Evolutionary conservation across 805 yeast genomes (phyloP), one percentile per base, ranked within the genome.

Genomic region (Wickerhamiella domercqiae): DNA sequence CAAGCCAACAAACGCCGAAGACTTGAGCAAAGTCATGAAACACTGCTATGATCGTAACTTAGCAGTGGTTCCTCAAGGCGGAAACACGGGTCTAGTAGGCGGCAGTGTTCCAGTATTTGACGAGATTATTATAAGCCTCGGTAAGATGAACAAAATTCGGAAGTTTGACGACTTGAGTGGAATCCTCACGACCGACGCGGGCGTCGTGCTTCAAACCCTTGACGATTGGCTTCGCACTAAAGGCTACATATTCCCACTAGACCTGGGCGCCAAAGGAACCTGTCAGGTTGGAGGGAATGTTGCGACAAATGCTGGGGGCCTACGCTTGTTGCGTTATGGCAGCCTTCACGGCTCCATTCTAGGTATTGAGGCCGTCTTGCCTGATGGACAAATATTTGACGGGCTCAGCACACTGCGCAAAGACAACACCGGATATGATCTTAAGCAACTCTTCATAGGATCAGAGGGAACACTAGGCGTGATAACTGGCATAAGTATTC

Each of bases 241-340:
- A n/a, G 94, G 90, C 2, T 78, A 78, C 60, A 81, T 86, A 37
- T 86, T 84, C 68, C 96, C 96, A 14, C 64, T 86, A 34, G 96
- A 86, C 53, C 62, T 86, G 43, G 96, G 96, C 40, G 95, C 96
- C 20, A 86, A 86, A 60, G 96, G 96, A 17, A 82, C 94, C 5
- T 86, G 96, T 57, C 93, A 81, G 48, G 76, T 86, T 42, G 96
- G 96, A 48, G 96, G 96, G 47, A 79, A 76, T 38, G 87, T 82
- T 35, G 94, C 95, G 9, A 83, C 95, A n/a, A 86, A 86, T 55
- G 96, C 96, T 5, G 96, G 96, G 52, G 96, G 96, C 1, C 67
- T 84, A 50, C 67, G 96, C 51, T 62, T 86, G 41, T 61, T 86
- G 45, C 71, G 93, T 47, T 86, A 83, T 55, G 96, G 96, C 2